Evolutionary conservation across 495 filamentous ascomycete species (phyloP).

Genomic region (Acidiella bohemica): DNA sequence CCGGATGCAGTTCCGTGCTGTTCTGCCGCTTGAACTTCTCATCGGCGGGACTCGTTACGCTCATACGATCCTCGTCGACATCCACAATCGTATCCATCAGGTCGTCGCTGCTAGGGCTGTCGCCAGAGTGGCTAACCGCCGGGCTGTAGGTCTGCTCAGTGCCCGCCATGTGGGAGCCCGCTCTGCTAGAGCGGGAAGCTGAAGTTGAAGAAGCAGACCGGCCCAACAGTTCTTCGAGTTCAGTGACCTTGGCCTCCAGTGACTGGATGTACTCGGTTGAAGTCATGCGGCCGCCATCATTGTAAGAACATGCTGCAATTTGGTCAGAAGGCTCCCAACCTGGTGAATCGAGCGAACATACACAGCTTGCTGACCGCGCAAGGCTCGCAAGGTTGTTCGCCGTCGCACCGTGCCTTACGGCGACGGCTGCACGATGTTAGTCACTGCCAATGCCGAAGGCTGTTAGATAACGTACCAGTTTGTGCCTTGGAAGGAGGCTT

Average conservation of each 20-base stretch:
- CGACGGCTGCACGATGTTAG: no score
- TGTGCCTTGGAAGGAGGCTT: no score
- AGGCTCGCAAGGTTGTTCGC: slow-evolving; percentile 8
- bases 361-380: slow-evolving; percentile 8
- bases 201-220: neutral
- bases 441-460: no score
- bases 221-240: slow-evolving; percentile 3
- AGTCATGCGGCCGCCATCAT: slow-evolving; percentile 10
- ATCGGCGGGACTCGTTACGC: no score
- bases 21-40: neutral
- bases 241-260: slow-evolving; percentile 14
- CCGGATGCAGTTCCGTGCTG: neutral
- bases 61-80: no score
- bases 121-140: no score
- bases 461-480: no score
- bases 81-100: slow-evolving; percentile 6
- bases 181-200: no score
- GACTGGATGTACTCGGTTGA: slow-evolving; percentile 12
- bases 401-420: slow-evolving; percentile 12
- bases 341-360: neutral
- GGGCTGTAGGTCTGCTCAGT: no score
- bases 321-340: neutral
- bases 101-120: no score
- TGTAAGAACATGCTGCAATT: slow-evolving; percentile 6
- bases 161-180: no score